Evolutionary conservation across 495 filamentous ascomycete genomes (phyloP), one percentile per base, ranked within the genome.

Genomic region (Xylaria intraflava): DNA sequence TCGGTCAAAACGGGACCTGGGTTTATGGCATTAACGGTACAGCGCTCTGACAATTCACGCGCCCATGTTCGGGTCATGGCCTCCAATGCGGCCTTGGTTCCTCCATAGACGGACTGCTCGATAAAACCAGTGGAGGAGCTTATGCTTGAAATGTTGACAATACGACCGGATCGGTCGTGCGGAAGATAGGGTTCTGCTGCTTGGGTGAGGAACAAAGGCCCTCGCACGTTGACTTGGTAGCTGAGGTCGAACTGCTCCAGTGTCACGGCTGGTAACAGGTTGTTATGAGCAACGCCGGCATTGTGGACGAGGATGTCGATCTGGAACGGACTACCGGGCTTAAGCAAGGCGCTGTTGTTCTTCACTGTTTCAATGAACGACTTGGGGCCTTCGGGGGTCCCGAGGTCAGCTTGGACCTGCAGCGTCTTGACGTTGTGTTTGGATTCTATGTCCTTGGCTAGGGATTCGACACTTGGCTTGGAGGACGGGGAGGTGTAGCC

Each of bases 61-160:
- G 83, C 74, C 91, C 90, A 96, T 1, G 87, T 90, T 8, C 91
- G 77, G 10, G 90, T 95, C 90, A 95, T 93, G n/a, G 86, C 80
- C 57, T 96, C 91, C 29, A 95, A 61, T 0, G 91, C 90, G 0
- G 87, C 90, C 69, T 96, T 96, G 58, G 85, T 92, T 3, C 89
- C 90, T 35, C 87, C 88, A 64, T 95, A 96, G 29, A 95, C 81
- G 6, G 79, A 79, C 68, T 93, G 87, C 6, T 75, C 78, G 2
- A 73, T 63, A 68, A 88, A 89, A 0, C 90, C 89, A 10, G 84
- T 66, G 3, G 76, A 77, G 1, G 86, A 78, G 5, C 83, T 79
- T 7, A 95, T 83, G 53, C 78, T 83, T 12, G 82, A 87, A 57
- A 94, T 64, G 66, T 89, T 94, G 51, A 96, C 59, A 61, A 95